Conservation (phyloP, 345 rosid species). For the Lenwebbia sp. region DNA sequence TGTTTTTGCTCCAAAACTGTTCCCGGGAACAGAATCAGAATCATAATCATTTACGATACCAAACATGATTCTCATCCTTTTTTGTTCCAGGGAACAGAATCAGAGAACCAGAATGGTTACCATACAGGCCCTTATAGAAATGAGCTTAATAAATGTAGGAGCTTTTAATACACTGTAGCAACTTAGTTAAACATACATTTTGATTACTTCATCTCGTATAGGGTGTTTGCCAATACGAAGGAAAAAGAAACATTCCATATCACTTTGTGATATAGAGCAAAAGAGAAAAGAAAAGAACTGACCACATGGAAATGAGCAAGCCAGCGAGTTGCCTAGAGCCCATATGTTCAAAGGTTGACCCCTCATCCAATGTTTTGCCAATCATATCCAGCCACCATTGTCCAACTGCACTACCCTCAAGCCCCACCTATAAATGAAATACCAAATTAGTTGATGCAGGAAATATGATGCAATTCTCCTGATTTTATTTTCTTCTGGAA, state of each 20-base stretch:
- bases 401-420: conserved; percentile 90
- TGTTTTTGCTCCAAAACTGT: no score
- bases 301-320: conserved; percentile 88
- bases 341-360: conserved; percentile 74
- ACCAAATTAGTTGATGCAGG: neutral
- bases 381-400: conserved; percentile 94
- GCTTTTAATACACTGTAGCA: neutral
- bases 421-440: conserved; percentile 73
- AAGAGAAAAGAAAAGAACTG: conserved; percentile 4
- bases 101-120: no score
- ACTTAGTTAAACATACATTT: neutral
- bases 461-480: neutral
- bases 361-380: conserved; percentile 77
- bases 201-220: neutral
- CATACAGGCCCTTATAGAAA: no score
- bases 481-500: neutral
- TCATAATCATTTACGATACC: no score
- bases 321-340: conserved; percentile 96
- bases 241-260: neutral
- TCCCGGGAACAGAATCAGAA: no score
- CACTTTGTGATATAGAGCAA: neutral
- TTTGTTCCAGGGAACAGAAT: no score
- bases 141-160: neutral
- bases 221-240: neutral
- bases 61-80: no score